phyloP scores from a whole-genome alignment of 2,329 filamentous ascomycete species.

The Berkeleyomyces basicola region DNA sequence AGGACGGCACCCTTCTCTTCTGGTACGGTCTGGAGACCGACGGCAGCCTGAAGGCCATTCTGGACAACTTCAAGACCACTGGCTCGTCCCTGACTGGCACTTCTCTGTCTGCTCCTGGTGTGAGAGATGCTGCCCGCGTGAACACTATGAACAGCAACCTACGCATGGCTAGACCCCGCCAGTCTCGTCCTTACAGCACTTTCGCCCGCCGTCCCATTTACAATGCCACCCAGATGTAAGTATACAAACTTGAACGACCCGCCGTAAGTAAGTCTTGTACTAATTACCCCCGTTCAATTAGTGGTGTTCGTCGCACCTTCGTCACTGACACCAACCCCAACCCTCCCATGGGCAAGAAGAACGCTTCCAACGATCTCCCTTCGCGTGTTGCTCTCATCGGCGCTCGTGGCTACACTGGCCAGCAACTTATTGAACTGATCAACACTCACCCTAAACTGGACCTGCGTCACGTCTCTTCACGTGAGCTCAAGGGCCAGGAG shows the following conservation, averaged over 20 bases:
- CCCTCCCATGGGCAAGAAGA: conserved; percentile 76
- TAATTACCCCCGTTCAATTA: background rate
- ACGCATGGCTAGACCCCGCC: background rate
- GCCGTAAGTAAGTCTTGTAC: background rate
- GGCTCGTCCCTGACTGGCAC: conserved; percentile 78
- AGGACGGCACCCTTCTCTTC: conserved; percentile 79
- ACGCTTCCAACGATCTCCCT: conserved; percentile 63
- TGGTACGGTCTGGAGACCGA: conserved; percentile 82
- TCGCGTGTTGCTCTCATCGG: conserved; percentile 77
- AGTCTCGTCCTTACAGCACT: conserved; percentile 47
- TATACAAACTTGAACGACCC: background rate
- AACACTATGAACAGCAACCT: conserved; percentile 10
- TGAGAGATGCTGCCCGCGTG: conserved; percentile 59
- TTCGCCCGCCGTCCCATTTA: conserved; percentile 23
- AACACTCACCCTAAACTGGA: conserved; percentile 84
- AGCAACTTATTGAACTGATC: conserved; percentile 73
- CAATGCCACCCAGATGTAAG: conserved; percentile 13
- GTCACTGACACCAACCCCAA: conserved; percentile 65
- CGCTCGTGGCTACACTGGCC: conserved; percentile 84
- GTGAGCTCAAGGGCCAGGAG: conserved; percentile 75
- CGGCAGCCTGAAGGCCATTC: conserved; percentile 65
- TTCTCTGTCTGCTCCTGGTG: conserved; percentile 72
- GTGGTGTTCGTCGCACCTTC: conserved; percentile 17
- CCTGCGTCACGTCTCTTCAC: conserved; percentile 78
- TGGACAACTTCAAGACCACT: conserved; percentile 69